A percentile compares a stretch with the other conserved stretches of the same genome.
These are phyloP conservation scores for Fusarium mexicanum DNA, from an alignment of 2,329 filamentous ascomycete species.

Conservation along the genomic window DNA sequence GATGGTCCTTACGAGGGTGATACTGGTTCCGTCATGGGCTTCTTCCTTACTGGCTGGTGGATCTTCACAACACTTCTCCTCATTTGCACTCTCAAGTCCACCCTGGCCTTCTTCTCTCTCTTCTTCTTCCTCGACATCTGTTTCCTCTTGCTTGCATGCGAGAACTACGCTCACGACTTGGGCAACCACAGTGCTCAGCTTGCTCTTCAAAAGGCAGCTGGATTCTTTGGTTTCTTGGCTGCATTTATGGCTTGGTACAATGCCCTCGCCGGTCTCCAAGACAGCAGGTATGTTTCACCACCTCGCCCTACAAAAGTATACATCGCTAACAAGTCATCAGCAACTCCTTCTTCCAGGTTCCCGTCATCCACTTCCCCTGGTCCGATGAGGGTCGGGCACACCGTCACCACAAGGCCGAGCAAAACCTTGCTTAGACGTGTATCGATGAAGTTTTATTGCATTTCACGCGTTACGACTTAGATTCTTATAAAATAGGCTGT, in stretches of 20 bases:
- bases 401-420: conserved; percentile 57
- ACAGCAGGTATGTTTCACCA: conserved; percentile 65
- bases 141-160: conserved; percentile 76
- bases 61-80: conserved; percentile 83
- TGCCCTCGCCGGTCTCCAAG: conserved; percentile 82
- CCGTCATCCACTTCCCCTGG: conserved; percentile 96
- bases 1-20: conserved; percentile 59
- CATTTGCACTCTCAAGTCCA: conserved; percentile 79
- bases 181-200: conserved; percentile 56
- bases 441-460: conserved; percentile 12
- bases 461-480: conserved; percentile 35
- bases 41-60: conserved; percentile 84
- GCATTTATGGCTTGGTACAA: conserved; percentile 91
- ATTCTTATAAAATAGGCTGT: conserved; percentile 23
- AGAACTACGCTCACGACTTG: conserved; percentile 66
- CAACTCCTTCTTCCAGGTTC: conserved; percentile 89
- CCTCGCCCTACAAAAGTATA: neutral
- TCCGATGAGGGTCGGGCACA: conserved; percentile 76
- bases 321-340: conserved; percentile 59
- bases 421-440: conserved; percentile 33
- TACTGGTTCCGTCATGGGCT: conserved; percentile 69
- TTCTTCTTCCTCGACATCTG: conserved; percentile 81
- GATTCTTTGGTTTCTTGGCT: conserved; percentile 81
- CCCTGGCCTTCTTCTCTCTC: conserved; percentile 79
- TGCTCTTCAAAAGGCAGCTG: conserved; percentile 74